A percentile compares a stretch with the other conserved stretches of the same genome.
These are phyloP conservation scores for Pleurostoma richardsiae DNA, from an alignment of 2,329 filamentous ascomycete species.

Conservation along the genomic window DNA sequence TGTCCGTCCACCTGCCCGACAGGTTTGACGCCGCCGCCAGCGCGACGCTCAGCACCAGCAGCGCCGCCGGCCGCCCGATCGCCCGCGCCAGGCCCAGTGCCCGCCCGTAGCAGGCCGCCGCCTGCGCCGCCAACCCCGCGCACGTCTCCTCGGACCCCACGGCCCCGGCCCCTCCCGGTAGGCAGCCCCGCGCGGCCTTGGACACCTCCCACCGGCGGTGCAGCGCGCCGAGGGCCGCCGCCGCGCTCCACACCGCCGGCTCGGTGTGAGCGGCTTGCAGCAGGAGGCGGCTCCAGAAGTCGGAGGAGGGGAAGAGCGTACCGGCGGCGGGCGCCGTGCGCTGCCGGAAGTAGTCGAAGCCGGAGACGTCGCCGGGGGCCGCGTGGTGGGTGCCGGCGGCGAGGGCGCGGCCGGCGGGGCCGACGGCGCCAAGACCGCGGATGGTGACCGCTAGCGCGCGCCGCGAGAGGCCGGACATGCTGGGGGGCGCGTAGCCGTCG, in stretches of 20 bases:
- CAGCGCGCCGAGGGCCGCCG: constrained; percentile 26
- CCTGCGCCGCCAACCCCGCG: constrained; percentile 11
- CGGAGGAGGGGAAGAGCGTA: constrained; percentile 17
- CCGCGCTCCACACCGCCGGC: constrained; percentile 27
- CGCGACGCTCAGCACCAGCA: constrained; percentile 24
- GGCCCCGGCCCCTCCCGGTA: neutral
- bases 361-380: constrained; percentile 2
- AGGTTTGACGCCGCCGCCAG: constrained; percentile 24
- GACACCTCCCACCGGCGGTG: constrained; percentile 18
- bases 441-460: constrained; percentile 22
- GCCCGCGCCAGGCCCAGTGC: constrained; percentile 20
- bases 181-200: neutral
- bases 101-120: constrained; percentile 16
- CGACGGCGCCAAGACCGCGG: constrained; percentile 18
- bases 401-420: constrained; percentile 19
- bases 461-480: constrained; percentile 13
- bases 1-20: constrained; percentile 22
- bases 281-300: constrained; percentile 24
- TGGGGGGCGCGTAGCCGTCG: constrained; percentile 22
- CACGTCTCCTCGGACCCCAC: neutral
- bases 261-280: constrained; percentile 27
- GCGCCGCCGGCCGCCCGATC: constrained; percentile 16
- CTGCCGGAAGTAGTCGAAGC: constrained; percentile 29
- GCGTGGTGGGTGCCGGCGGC: neutral
- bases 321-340: constrained; percentile 20